A percentile compares a stretch with the other conserved stretches of the same genome.
These are phyloP conservation scores for Cystobasidiaceae sp. DNA, from an alignment of 1,284 basidiomycete species.

Conservation along the genomic window DNA sequence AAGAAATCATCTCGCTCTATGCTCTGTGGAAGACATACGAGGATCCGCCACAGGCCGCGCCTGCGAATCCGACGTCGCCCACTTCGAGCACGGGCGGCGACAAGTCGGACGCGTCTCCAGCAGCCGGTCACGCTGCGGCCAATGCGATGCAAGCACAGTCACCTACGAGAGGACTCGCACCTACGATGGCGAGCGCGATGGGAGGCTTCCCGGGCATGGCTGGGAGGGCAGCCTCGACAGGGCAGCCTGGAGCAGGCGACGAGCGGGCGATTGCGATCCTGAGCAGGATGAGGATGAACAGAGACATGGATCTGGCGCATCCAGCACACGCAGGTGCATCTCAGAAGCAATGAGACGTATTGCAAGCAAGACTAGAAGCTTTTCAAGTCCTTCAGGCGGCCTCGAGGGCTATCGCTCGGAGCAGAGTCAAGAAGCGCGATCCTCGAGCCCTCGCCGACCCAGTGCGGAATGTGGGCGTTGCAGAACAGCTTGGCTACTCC, in stretches of 20 bases:
- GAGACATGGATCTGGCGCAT: conserved; percentile 30
- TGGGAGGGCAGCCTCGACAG: background rate
- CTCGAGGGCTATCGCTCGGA: too few species aligned
- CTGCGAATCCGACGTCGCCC: background rate
- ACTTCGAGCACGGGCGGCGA: background rate
- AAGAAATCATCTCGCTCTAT: conserved; percentile 86
- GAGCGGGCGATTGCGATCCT: conserved; percentile 28
- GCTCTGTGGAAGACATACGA: conserved; percentile 76
- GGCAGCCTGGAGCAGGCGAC: conserved; percentile 19
- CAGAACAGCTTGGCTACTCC: too few species aligned
- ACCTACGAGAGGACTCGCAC: background rate
- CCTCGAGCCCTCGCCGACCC: too few species aligned
- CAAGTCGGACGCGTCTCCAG: background rate
- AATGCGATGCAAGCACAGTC: background rate
- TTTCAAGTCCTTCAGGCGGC: too few species aligned
- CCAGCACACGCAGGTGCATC: conserved; percentile 20
- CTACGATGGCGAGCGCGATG: background rate
- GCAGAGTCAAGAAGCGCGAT: too few species aligned
- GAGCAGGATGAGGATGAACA: conserved; percentile 22
- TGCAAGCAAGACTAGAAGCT: background rate
- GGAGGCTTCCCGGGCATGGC: conserved; percentile 3
- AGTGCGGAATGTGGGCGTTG: too few species aligned
- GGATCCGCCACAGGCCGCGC: conserved; percentile 11
- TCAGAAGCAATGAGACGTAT: background rate
- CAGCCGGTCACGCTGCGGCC: too few species aligned